Evolutionary conservation across 2,329 filamentous ascomycete genomes (phyloP).

Genomic region (Elsinoe perseae): DNA sequence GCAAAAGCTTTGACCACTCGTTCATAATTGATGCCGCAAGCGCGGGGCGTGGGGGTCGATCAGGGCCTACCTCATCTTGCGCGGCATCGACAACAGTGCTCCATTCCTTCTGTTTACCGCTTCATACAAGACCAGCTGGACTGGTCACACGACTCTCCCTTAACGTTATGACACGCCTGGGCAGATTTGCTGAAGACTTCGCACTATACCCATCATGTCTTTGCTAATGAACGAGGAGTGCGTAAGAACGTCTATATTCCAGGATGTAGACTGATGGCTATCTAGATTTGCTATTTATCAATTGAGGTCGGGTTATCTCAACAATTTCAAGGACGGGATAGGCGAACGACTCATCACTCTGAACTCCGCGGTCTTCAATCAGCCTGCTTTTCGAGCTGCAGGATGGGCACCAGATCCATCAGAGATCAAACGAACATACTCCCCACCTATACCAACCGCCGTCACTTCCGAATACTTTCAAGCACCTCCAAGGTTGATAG

Average conservation of each 20-base stretch:
- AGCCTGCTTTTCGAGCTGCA: constrained; percentile 71
- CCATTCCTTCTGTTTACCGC: neutral
- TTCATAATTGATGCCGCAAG: neutral
- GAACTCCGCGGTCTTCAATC: constrained; percentile 70
- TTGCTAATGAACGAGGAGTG: constrained; percentile 32
- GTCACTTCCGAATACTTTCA: constrained; percentile 74
- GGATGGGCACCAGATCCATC: constrained; percentile 69
- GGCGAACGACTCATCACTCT: constrained; percentile 77
- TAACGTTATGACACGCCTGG: constrained; percentile 1
- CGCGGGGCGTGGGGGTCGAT: neutral
- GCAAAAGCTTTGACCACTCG: neutral
- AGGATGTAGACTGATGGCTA: neutral
- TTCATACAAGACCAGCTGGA: constrained; percentile 16
- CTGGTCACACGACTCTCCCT: constrained; percentile 15
- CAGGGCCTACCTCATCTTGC: neutral
- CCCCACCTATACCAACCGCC: constrained; percentile 75
- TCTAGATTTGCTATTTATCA: constrained; percentile 72
- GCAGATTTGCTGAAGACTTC: neutral
- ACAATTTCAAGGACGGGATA: constrained; percentile 72
- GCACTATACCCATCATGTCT: constrained; percentile 25
- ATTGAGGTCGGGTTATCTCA: constrained; percentile 70
- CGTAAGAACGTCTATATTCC: neutral
- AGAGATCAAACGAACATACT: constrained; percentile 75
- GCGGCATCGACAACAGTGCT: neutral
- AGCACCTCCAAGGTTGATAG: constrained; percentile 52